A percentile compares a stretch with the other conserved stretches of the same genome.
Conservation (phyloP, 495 filamentous ascomycete genomes). For the Friedmanniomyces simplex region DNA sequence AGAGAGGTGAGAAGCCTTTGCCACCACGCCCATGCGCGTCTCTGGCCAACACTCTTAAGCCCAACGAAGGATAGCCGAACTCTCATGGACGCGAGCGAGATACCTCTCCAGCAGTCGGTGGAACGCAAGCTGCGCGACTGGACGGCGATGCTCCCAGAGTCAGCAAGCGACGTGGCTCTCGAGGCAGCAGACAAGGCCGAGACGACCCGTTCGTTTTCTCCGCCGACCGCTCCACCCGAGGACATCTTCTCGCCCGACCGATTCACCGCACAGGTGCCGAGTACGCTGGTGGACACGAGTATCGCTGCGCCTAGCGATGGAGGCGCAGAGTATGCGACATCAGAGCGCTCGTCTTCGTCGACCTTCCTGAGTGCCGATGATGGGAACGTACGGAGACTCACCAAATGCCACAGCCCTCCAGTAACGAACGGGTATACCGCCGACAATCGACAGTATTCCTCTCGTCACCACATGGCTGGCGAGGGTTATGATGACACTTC, state of each 20-base stretch:
- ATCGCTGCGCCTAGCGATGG: neutral
- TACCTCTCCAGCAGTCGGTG: slow-evolving; percentile 1
- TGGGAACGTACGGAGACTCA: neutral
- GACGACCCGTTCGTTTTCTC: neutral
- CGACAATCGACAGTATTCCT: neutral
- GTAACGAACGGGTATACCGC: no score
- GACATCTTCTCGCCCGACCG: neutral
- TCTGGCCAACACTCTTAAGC: neutral
- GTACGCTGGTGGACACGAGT: neutral
- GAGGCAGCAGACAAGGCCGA: neutral
- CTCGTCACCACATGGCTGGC: neutral
- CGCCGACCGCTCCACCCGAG: neutral
- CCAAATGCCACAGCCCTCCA: no score
- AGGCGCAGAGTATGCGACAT: neutral
- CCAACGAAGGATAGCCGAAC: slow-evolving; percentile 9
- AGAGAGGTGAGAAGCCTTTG: slow-evolving; percentile 10
- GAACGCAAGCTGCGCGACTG: slow-evolving; percentile 5
- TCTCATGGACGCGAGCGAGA: slow-evolving; percentile 15
- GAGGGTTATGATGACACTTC: neutral
- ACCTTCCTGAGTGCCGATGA: neutral
- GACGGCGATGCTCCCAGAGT: slow-evolving; percentile 7
- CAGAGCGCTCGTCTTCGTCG: neutral
- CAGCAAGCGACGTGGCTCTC: neutral
- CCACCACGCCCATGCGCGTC: slow-evolving; percentile 11
- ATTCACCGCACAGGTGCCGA: neutral